A percentile compares a stretch with the other conserved stretches of the same genome.
phyloP scores from a whole-genome alignment of 208 protist species.

The Tritrichomonas foetus region DNA sequence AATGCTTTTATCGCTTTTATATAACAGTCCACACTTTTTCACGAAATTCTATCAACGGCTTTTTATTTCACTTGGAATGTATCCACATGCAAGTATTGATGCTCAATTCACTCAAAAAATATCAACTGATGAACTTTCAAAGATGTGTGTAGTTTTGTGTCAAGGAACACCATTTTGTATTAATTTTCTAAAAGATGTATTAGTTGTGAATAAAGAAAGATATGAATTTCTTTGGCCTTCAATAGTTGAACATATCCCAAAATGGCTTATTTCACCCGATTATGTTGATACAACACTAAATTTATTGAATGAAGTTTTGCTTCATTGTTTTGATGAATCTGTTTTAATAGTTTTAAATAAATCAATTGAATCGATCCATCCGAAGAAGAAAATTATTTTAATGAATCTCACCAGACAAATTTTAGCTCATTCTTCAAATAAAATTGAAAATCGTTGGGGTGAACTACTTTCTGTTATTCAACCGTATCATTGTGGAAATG shows the following conservation, averaged over 20 bases:
- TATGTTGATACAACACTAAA: too few relatives aligned
- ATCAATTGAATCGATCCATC: background rate
- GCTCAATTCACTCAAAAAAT: background rate
- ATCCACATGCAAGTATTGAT: background rate
- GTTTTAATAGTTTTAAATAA: background rate
- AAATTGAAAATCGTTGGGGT: background rate
- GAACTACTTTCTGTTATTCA: background rate
- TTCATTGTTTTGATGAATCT: background rate
- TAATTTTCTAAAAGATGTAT: background rate
- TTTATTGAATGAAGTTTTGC: background rate
- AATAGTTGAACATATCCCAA: background rate
- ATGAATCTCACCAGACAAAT: background rate
- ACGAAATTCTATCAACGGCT: background rate
- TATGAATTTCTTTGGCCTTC: background rate
- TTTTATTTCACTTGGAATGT: background rate
- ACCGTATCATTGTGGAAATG: background rate
- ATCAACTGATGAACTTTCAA: background rate
- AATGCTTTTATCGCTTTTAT: background rate
- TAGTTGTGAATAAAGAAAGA: background rate
- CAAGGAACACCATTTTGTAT: constrained; percentile 2
- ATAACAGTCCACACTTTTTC: background rate
- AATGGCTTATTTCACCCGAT: background rate
- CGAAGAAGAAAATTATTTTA: background rate
- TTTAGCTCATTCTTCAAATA: background rate
- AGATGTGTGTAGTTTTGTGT: background rate